phyloP scores from a whole-genome alignment of 2,329 filamentous ascomycete species.

The Colletotrichum abscissum region DNA sequence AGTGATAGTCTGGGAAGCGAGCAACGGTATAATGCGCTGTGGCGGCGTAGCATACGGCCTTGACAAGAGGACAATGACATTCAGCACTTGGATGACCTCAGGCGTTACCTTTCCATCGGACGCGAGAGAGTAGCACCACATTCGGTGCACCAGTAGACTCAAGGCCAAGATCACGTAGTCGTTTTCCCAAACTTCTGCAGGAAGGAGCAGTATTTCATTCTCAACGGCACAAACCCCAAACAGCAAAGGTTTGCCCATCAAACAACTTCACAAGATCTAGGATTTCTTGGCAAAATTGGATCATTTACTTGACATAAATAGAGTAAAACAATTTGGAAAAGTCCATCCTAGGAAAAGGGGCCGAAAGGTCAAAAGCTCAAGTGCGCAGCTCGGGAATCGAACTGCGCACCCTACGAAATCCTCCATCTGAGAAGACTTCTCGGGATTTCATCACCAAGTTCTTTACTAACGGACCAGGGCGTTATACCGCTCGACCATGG shows the following conservation, averaged over 20 bases:
- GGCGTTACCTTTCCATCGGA: neutral
- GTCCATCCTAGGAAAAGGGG: neutral
- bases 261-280: too few relatives aligned
- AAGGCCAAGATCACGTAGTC: neutral
- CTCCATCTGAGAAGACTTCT: neutral
- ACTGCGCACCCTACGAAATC: conserved; percentile 5
- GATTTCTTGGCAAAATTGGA: neutral
- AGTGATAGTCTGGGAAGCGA: too few relatives aligned
- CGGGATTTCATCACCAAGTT: conserved; percentile 17
- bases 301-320: neutral
- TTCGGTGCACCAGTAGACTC: neutral
- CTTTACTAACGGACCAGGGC: conserved; percentile 7
- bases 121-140: neutral
- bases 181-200: neutral
- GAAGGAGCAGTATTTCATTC: neutral
- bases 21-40: neutral
- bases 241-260: neutral
- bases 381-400: neutral
- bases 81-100: neutral
- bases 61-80: neutral
- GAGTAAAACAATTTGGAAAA: neutral
- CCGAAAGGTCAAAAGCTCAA: conserved; percentile 4
- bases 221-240: neutral
- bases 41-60: neutral
- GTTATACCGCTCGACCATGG: conserved; percentile 16